phyloP scores from a whole-genome alignment of 1,139 yeast genomes.

The Meyerozyma athensensis region DNA sequence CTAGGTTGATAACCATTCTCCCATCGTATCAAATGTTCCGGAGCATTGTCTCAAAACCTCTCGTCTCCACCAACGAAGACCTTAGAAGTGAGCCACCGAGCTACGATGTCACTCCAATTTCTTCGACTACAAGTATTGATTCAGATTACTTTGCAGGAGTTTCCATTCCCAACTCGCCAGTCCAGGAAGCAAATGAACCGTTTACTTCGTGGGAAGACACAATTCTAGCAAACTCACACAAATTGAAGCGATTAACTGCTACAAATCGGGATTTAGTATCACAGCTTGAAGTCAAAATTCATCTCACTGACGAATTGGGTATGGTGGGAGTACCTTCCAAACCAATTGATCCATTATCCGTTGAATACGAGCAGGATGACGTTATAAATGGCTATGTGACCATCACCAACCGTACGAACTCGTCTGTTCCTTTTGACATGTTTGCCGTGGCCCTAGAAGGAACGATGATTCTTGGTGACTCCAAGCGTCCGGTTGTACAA shows the following conservation, averaged over 20 bases:
- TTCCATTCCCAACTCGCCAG: slow-evolving; percentile 20
- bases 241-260: slow-evolving; percentile 28
- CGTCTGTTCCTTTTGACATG: slow-evolving; percentile 36
- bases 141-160: slow-evolving; percentile 18
- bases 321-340: slow-evolving; percentile 26
- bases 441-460: slow-evolving; percentile 38
- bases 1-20: slow-evolving; percentile 32
- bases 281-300: slow-evolving; percentile 23
- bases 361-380: slow-evolving; percentile 38
- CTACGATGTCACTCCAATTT: slow-evolving; percentile 28
- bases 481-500: slow-evolving; percentile 15
- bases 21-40: slow-evolving; percentile 43
- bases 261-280: slow-evolving; percentile 27
- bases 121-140: slow-evolving; percentile 14
- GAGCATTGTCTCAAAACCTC: slow-evolving; percentile 33
- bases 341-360: slow-evolving; percentile 24
- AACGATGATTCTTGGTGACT: slow-evolving; percentile 21
- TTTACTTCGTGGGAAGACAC: slow-evolving; percentile 25
- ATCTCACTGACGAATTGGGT: slow-evolving; percentile 29
- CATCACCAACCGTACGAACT: slow-evolving; percentile 26
- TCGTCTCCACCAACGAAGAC: slow-evolving; percentile 33
- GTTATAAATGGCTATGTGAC: slow-evolving; percentile 35
- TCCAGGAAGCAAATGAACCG: slow-evolving; percentile 10
- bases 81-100: slow-evolving; percentile 30
- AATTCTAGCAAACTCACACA: slow-evolving; percentile 33